phyloP scores from a whole-genome alignment of 2,329 filamentous ascomycete genomes.

The Macrophomina tecta region DNA sequence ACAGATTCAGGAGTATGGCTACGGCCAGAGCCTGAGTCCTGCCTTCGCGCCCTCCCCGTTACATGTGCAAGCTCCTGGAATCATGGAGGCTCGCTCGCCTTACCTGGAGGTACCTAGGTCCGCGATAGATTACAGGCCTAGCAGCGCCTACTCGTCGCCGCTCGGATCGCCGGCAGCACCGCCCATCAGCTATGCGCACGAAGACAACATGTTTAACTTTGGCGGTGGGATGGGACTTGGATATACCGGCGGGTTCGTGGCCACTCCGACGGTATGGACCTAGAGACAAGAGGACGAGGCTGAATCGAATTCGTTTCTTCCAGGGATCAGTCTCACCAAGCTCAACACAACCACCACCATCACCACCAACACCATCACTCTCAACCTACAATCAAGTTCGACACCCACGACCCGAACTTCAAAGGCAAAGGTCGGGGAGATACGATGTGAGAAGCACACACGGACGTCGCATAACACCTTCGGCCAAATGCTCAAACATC shows the following conservation, averaged over 20 bases:
- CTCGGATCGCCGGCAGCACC: slow-evolving; percentile 44
- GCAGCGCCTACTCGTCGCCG: slow-evolving; percentile 44
- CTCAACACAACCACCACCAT: slow-evolving; percentile 7
- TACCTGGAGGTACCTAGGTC: slow-evolving; percentile 55
- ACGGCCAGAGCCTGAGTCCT: slow-evolving; percentile 54
- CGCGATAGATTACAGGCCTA: slow-evolving; percentile 38
- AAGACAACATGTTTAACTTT: slow-evolving; percentile 50
- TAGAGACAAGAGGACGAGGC: slow-evolving; percentile 40
- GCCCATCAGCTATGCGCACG: slow-evolving; percentile 43
- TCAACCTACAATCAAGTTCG: slow-evolving; percentile 21
- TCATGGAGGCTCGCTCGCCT: slow-evolving; percentile 45
- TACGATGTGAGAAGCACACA: slow-evolving; percentile 22
- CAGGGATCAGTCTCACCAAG: slow-evolving; percentile 42
- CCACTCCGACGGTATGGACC: slow-evolving; percentile 49
- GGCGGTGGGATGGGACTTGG: slow-evolving; percentile 43
- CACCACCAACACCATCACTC: slow-evolving; percentile 27
- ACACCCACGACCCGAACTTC: slow-evolving; percentile 23
- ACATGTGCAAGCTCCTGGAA: slow-evolving; percentile 44
- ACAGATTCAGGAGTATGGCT: slow-evolving; percentile 49
- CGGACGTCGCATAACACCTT: not conserved
- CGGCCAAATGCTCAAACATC: slow-evolving; percentile 20
- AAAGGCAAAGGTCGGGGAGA: slow-evolving; percentile 27
- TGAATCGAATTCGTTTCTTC: slow-evolving; percentile 45
- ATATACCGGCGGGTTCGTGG: slow-evolving; percentile 52
- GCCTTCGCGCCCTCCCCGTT: slow-evolving; percentile 56